Conservation (phyloP, 2,329 filamentous ascomycete species). For the Botrytis byssoidea region DNA sequence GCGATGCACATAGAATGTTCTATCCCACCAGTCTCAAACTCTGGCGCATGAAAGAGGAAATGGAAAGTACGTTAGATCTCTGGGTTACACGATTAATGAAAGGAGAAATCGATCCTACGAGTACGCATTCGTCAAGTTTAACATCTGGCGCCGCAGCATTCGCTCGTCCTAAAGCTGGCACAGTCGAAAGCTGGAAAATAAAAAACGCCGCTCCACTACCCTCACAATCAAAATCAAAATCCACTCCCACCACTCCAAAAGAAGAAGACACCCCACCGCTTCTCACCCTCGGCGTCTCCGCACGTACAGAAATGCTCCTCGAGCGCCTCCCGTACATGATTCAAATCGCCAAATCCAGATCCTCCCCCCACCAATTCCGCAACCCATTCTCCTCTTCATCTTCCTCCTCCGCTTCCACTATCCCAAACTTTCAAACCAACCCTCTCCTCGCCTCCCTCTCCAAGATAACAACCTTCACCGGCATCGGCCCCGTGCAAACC, state of each 20-base stretch:
- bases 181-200: slow-evolving; percentile 39
- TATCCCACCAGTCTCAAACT: slow-evolving; percentile 83
- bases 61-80: slow-evolving; percentile 69
- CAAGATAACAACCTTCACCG: slow-evolving; percentile 8
- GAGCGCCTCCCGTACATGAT: slow-evolving; percentile 86
- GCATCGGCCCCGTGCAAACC: slow-evolving; percentile 6
- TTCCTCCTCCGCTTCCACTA: neutral
- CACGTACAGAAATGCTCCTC: slow-evolving; percentile 72
- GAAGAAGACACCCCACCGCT: slow-evolving; percentile 42
- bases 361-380: neutral
- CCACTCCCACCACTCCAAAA: slow-evolving; percentile 6
- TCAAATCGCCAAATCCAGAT: slow-evolving; percentile 51
- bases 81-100: slow-evolving; percentile 63
- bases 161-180: slow-evolving; percentile 43
- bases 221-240: neutral
- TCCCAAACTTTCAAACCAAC: neutral
- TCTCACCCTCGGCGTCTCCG: slow-evolving; percentile 59
- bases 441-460: slow-evolving; percentile 2
- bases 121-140: slow-evolving; percentile 39
- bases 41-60: slow-evolving; percentile 80
- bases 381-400: slow-evolving; percentile 12
- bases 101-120: slow-evolving; percentile 44
- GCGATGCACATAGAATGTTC: slow-evolving; percentile 82
- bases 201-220: neutral
- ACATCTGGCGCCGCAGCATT: slow-evolving; percentile 51